Conservation (phyloP, 2,329 filamentous ascomycete species). For the Tolypocladium paradoxum region DNA sequence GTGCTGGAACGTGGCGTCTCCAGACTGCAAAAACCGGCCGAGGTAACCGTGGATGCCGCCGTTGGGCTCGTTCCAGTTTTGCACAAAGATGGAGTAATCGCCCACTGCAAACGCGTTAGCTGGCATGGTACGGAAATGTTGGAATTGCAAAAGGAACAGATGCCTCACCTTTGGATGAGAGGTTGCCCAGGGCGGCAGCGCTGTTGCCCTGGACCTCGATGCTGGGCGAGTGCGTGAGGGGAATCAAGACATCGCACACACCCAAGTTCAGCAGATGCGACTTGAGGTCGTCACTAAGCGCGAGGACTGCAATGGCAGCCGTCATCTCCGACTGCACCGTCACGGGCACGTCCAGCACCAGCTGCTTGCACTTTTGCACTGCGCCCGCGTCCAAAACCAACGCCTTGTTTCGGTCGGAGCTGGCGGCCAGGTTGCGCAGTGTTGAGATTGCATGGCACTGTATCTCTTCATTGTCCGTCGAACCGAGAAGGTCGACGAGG, state of each 20-base stretch:
- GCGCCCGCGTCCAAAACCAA: conserved; percentile 94
- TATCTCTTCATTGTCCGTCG: conserved; percentile 96
- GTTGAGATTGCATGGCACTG: conserved; percentile 98
- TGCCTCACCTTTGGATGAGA: conserved; percentile 83
- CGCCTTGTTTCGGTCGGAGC: conserved; percentile 95
- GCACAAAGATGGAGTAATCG: conserved; percentile 91
- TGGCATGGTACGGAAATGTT: not conserved
- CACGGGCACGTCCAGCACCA: conserved; percentile 85
- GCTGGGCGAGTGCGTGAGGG: conserved; percentile 86
- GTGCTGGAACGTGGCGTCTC: conserved; percentile 95
- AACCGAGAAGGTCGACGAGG: conserved; percentile 84
- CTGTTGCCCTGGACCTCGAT: conserved; percentile 99
- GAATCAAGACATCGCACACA: conserved; percentile 93
- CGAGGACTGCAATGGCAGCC: conserved; percentile 93
- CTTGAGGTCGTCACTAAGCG: conserved; percentile 91
- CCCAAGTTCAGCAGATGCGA: conserved; percentile 80
- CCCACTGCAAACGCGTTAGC: conserved; percentile 50
- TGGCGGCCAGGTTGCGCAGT: conserved; percentile 86
- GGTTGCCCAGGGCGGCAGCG: conserved; percentile 85
- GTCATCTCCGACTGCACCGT: conserved; percentile 99
- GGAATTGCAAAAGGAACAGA: not conserved
- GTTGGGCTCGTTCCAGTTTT: conserved; percentile 85
- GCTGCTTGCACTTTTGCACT: conserved; percentile 96
- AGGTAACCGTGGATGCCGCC: conserved; percentile 95
- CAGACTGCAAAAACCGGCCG: conserved; percentile 82